Conservation (phyloP, 352 stramenopile species). For the Phytophthora kernoviae region DNA sequence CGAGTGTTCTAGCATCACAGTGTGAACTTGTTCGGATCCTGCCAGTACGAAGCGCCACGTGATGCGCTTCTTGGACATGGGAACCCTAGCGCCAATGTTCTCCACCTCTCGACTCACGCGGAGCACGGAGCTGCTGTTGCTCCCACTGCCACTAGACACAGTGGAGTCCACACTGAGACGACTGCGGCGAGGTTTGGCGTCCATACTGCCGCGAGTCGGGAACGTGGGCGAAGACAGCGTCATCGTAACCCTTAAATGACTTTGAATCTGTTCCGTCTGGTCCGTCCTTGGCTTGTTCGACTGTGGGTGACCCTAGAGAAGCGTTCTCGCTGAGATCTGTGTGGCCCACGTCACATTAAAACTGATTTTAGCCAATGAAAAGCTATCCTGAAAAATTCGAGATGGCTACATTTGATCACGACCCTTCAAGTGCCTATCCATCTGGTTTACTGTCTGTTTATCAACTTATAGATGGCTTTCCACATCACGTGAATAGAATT, state of each 20-base stretch:
- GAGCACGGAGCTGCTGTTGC: constrained; percentile 45
- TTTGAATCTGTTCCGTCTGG: no score
- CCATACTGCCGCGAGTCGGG: constrained; percentile 19
- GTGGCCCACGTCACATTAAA: not conserved
- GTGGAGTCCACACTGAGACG: constrained; percentile 44
- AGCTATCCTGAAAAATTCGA: not conserved
- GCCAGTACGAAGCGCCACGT: constrained; percentile 86
- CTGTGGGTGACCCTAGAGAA: not conserved
- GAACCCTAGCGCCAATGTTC: constrained; percentile 82
- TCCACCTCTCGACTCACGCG: constrained; percentile 76
- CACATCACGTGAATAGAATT: constrained; percentile 9
- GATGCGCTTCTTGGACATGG: constrained; percentile 85
- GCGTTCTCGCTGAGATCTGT: not conserved
- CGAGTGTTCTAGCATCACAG: constrained; percentile 85
- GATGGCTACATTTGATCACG: not conserved
- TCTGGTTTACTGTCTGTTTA: constrained; percentile 3
- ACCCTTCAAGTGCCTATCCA: constrained; percentile 11
- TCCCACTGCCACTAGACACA: constrained; percentile 18
- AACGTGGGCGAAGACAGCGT: constrained; percentile 50
- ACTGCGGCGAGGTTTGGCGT: constrained; percentile 30
- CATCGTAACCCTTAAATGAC: constrained; percentile 26
- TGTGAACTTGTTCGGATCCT: constrained; percentile 79
- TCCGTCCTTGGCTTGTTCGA: no score
- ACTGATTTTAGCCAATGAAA: not conserved
- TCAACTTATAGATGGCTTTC: constrained; percentile 16